Evolutionary conservation across 805 yeast species (phyloP), one percentile per base, ranked within the genome.

Genomic region (Candida taoyuanica): DNA sequence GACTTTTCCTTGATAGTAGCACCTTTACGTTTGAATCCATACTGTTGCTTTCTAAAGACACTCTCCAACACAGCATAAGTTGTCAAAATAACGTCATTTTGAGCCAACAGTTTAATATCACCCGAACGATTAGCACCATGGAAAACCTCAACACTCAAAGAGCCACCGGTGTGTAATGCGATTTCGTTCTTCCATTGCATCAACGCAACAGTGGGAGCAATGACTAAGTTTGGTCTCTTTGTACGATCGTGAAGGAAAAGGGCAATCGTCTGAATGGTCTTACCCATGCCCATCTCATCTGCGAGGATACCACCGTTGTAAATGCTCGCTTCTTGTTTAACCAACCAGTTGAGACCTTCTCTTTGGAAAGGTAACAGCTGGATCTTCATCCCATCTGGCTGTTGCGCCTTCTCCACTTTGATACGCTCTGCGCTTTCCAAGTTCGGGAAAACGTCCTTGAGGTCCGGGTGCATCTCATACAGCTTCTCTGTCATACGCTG

Each of bases 271-370:
- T 93, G 98, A 34, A 93, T 89, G 1, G 99, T 93, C 54, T 93
- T 93, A 46, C 99, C 99, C 98, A 93, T 91, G 26, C 99, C 99
- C 99, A 93, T 93, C 62, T 93, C 99, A 66, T 93, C 99, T 5
- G 98, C 98, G 33, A 93, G 66, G 8, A 93, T 81, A 13, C 98
- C 98, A 18, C 98, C 98, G 13, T 74, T 70, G 60, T 83, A 91
- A 30, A 69, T 72, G 17, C 85, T 70, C 17, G 78, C 78, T 55
- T 91, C 98, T 62, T 91, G 98, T 34, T 76, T 70, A 12, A 75
- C 50, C 43, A 93, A 70, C 99, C 99, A 93, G 52, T 83, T 75
- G 33, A 93, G 67, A 15, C 98, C 98, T 65, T 93, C 99, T 13
- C 77, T 66, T 62, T 93, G 99, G 62, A 93, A 93, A 1, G 97